Conservation (phyloP, 2,329 filamentous ascomycete species). For the Cercospora sp. region DNA sequence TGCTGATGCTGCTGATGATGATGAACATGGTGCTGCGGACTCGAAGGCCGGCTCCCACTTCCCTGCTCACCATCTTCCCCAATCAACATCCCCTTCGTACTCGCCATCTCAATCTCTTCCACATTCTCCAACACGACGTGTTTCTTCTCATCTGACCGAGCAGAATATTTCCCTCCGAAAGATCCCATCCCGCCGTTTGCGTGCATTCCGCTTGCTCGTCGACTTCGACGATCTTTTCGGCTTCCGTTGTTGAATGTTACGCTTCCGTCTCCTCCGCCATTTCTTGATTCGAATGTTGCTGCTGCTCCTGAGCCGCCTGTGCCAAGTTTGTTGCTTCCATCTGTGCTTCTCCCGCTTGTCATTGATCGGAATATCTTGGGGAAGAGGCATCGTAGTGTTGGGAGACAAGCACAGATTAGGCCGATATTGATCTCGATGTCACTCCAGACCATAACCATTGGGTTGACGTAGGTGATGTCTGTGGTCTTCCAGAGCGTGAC, state of each 20-base stretch:
- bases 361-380: slow-evolving; percentile 25
- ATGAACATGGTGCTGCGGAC: not conserved
- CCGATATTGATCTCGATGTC: slow-evolving; percentile 39
- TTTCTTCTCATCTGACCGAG: not conserved
- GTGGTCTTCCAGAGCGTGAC: slow-evolving; percentile 27
- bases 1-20: not conserved
- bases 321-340: not conserved
- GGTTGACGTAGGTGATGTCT: slow-evolving; percentile 35
- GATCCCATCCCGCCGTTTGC: not conserved
- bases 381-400: slow-evolving; percentile 39
- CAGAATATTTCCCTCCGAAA: not conserved
- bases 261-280: not conserved
- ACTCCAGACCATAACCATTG: slow-evolving; percentile 38
- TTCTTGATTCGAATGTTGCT: not conserved
- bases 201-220: not conserved
- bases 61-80: not conserved
- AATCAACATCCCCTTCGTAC: slow-evolving; percentile 2
- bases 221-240: not conserved
- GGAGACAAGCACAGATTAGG: slow-evolving; percentile 41
- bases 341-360: not conserved
- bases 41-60: not conserved
- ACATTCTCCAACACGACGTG: slow-evolving; percentile 9
- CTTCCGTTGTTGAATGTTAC: not conserved
- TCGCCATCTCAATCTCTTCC: slow-evolving; percentile 17
- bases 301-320: not conserved